A percentile compares a stretch with the other conserved stretches of the same genome.
Conservation (phyloP, 306 rosid genomes). For the Fragaria ananassa region DNA sequence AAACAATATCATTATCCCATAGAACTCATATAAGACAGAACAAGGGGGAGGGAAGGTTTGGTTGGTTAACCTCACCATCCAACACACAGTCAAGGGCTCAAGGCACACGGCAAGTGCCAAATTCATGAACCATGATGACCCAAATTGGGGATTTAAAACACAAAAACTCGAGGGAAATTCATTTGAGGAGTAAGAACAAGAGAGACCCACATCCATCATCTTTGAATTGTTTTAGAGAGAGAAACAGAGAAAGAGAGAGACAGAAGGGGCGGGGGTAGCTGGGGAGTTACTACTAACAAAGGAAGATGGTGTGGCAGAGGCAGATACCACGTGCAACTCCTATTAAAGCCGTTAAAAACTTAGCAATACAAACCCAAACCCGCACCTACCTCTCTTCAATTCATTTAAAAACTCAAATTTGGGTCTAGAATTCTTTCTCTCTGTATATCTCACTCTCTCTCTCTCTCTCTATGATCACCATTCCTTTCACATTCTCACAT, state of each 20-base stretch:
- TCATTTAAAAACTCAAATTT: slow-evolving; percentile 13
- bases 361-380: slow-evolving; percentile 20
- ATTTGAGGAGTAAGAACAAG: neutral
- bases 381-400: slow-evolving; percentile 54
- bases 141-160: neutral
- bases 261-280: slow-evolving; percentile 35
- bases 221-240: neutral
- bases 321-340: slow-evolving; percentile 69
- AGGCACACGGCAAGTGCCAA: neutral
- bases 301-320: slow-evolving; percentile 34
- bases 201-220: slow-evolving; percentile 8
- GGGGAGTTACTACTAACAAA: slow-evolving; percentile 40
- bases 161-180: neutral
- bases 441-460: neutral
- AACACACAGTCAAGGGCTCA: neutral
- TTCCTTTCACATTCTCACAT: slow-evolving; percentile 8
- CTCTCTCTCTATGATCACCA: neutral
- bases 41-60: neutral
- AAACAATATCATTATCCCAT: neutral
- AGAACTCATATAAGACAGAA: neutral
- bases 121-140: neutral
- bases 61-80: neutral
- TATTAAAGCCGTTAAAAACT: slow-evolving; percentile 42
- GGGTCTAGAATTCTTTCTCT: neutral
- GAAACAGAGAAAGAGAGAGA: neutral